A percentile compares a stretch with the other conserved stretches of the same genome.
Evolutionary conservation across 129 eudicot species (phyloP).

Genomic region (Cynara cardunculus): DNA sequence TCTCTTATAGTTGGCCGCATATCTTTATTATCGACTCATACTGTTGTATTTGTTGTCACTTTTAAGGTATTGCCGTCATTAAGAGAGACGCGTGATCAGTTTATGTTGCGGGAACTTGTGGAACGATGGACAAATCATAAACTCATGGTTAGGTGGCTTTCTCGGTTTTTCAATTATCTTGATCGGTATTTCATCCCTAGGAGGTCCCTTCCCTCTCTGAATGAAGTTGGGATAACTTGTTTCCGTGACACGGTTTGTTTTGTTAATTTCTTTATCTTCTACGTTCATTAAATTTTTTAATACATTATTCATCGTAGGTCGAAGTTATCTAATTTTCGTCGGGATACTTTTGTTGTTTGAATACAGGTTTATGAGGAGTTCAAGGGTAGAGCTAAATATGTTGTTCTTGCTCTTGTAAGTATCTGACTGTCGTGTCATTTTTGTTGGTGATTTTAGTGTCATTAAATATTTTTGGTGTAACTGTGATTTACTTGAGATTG

Average conservation of each 20-base stretch:
- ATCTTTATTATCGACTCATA: not conserved
- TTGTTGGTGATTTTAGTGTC: no score
- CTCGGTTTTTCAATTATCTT: constrained; percentile 52
- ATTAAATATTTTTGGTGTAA: no score
- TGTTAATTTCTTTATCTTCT: not conserved
- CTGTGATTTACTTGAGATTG: no score
- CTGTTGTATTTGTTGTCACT: not conserved
- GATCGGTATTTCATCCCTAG: constrained; percentile 63
- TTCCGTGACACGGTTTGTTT: constrained; percentile 59
- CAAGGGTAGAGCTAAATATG: constrained; percentile 55
- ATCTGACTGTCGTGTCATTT: not conserved
- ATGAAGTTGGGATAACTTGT: constrained; percentile 69
- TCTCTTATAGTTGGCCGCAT: not conserved
- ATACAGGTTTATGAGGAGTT: constrained; percentile 61
- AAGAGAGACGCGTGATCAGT: constrained; percentile 49
- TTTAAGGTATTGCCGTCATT: constrained; percentile 53
- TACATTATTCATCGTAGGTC: not conserved
- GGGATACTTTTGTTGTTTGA: not conserved
- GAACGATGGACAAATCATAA: constrained; percentile 58
- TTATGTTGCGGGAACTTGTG: constrained; percentile 56
- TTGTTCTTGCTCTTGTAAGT: constrained; percentile 66
- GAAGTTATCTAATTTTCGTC: not conserved
- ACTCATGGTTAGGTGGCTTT: constrained; percentile 69
- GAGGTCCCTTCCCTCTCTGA: constrained; percentile 47
- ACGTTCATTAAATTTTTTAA: not conserved